Percentiles rank a stretch among this genome's conserved stretches.
These are phyloP conservation scores for Floccularia luteovirens DNA, from an alignment of 768 basidiomycete species.

Conservation along the genomic window DNA sequence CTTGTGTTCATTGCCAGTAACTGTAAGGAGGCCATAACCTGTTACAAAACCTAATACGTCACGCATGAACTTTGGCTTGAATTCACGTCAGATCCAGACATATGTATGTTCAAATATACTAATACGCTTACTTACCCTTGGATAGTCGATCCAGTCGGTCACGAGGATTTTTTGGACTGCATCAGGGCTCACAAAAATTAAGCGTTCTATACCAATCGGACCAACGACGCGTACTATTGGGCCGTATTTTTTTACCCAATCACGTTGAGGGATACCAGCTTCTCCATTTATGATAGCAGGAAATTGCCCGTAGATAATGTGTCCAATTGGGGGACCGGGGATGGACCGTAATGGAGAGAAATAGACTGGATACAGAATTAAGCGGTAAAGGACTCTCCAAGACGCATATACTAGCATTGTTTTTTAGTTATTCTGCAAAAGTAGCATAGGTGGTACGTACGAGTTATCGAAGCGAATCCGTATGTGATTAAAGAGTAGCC, in stretches of 20 bases:
- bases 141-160: constrained; percentile 37
- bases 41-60: constrained; percentile 31
- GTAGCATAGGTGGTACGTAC: background rate
- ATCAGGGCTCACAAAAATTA: constrained; percentile 36
- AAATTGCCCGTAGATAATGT: constrained; percentile 28
- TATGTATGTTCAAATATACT: background rate
- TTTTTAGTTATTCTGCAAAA: background rate
- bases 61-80: constrained; percentile 35
- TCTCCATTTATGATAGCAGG: constrained; percentile 26
- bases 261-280: constrained; percentile 33
- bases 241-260: constrained; percentile 39
- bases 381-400: constrained; percentile 12
- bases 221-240: constrained; percentile 36
- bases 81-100: background rate
- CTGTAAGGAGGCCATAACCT: constrained; percentile 38
- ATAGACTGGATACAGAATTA: constrained; percentile 21
- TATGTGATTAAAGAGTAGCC: background rate
- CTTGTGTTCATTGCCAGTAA: constrained; percentile 40
- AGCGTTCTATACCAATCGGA: constrained; percentile 34
- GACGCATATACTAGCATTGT: background rate
- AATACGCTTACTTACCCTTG: constrained; percentile 20
- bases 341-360: constrained; percentile 19
- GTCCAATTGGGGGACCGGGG: constrained; percentile 18
- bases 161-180: constrained; percentile 36
- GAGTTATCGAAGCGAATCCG: background rate